Conservation (phyloP, 2,329 filamentous ascomycete species). For the Rhynchosporium secalis region DNA sequence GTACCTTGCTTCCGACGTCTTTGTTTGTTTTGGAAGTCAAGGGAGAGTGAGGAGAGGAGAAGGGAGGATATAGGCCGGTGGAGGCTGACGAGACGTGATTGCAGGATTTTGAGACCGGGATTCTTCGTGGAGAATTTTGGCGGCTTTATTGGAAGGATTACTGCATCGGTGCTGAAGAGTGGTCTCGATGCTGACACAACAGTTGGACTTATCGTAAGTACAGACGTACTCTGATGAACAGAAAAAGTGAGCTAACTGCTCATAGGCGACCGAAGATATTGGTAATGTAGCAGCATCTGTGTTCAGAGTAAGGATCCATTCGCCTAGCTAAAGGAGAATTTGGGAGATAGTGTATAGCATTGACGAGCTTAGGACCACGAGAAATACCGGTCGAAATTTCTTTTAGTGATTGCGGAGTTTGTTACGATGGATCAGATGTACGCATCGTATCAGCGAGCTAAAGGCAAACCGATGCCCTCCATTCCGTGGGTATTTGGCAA, state of each 20-base stretch:
- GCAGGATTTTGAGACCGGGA: conserved; percentile 51
- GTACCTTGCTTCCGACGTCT: conserved; percentile 2
- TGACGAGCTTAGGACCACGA: conserved; percentile 21
- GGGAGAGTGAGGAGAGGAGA: not conserved
- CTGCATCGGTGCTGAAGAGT: conserved; percentile 21
- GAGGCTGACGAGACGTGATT: conserved; percentile 6
- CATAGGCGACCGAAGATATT: conserved; percentile 30
- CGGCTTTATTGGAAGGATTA: conserved; percentile 25
- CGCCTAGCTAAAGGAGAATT: not conserved
- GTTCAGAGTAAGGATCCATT: conserved; percentile 22
- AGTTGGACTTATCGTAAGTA: conserved; percentile 22
- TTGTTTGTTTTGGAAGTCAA: not conserved
- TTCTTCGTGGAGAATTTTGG: conserved; percentile 54
- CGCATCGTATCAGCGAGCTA: conserved; percentile 19
- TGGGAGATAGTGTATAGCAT: no score
- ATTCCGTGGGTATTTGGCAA: conserved; percentile 22
- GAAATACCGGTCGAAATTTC: conserved; percentile 21
- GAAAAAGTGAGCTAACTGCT: not conserved
- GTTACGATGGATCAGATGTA: conserved; percentile 26
- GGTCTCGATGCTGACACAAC: conserved; percentile 26
- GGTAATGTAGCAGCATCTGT: conserved; percentile 29
- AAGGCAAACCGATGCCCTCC: conserved; percentile 21
- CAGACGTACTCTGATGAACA: no score
- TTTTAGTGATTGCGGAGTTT: conserved; percentile 22
- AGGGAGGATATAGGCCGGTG: not conserved